Conservation (phyloP, 768 basidiomycete genomes). For the Botryobasidium botryosum region DNA sequence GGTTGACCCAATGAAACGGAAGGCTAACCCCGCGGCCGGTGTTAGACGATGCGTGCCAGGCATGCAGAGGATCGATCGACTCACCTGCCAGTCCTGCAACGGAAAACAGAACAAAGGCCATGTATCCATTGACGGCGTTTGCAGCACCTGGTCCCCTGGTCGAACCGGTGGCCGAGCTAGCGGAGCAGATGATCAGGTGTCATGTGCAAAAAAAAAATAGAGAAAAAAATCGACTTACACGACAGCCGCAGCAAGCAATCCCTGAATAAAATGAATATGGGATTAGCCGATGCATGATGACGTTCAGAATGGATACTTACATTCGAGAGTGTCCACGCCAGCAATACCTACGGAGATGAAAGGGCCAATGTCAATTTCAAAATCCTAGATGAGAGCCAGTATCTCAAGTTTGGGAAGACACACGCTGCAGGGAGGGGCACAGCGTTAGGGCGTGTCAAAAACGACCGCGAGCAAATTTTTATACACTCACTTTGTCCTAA, state of each 20-base stretch:
- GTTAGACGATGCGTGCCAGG: not conserved
- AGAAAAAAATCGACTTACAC: constrained; percentile 47
- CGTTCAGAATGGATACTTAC: constrained; percentile 26
- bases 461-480: too few species aligned
- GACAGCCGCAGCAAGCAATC: constrained; percentile 55
- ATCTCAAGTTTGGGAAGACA: constrained; percentile 20
- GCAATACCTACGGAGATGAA: constrained; percentile 36
- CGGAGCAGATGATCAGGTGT: too few species aligned
- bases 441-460: not conserved
- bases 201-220: too few species aligned
- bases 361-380: constrained; percentile 7
- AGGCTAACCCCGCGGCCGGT: constrained; percentile 29
- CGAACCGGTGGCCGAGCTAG: too few species aligned
- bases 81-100: constrained; percentile 76
- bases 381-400: too few species aligned
- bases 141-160: constrained; percentile 30
- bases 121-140: constrained; percentile 60
- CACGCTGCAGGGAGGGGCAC: constrained; percentile 11
- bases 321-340: constrained; percentile 83
- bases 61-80: constrained; percentile 20
- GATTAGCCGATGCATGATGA: constrained; percentile 4
- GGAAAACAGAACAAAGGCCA: constrained; percentile 77
- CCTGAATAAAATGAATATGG: constrained; percentile 26
- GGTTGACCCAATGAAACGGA: constrained; percentile 71
- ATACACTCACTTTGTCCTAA: constrained; percentile 64